Base-by-base conservation (phyloP, 1,284 basidiomycete genomes). In the Ustilago curta region DNA sequence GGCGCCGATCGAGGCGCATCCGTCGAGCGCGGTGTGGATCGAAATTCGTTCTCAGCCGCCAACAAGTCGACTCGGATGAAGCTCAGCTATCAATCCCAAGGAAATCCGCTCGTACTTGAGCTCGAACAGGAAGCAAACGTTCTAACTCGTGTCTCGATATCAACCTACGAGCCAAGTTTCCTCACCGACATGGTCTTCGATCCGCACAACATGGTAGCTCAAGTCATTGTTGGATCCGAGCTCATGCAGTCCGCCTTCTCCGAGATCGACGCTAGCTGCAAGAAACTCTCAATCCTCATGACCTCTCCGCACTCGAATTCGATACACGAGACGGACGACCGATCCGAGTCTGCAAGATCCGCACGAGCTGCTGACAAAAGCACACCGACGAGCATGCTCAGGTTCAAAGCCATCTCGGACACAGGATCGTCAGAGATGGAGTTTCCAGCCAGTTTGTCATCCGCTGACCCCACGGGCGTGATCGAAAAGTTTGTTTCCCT, bases 81-180 rank as follows among this genome's bases (percentile, higher is more conserved):
- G 70, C 89, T 98, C 88, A 90, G 89, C 16, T 97, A 95, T 86
- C 87, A 87, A 35, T 94, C 93, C 0, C 83, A 88, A 37, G 95
- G 95, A 8, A 88, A 92, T 82, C 93, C 94, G 0, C 86, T 97
- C 68, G 90, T 97, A 40, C 86, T 94, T 19, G 56, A 73, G 52
- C 55, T 37, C 71, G 96, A 94, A 55, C 90, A 92, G 25, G 94
- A 96, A 83, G 93, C 94, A 67, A 94, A 93, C 1, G 94, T 94
- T 0, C 93, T 91, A 0, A 95, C 95, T 8, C 91, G 89, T 18
- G 97, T 94, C 85, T 91, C 95, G 83, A 90, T 98, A 62, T 89
- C 90, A 23, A 94, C 94, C 0, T 92, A 91, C 76, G 93, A 94
- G 55, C 90, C 93, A 2, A 93, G 95, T 74, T 90, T 91, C 21